Evolutionary conservation across 2,329 filamentous ascomycete genomes (phyloP).

Genomic region (Pseudocercospora macadamiae): DNA sequence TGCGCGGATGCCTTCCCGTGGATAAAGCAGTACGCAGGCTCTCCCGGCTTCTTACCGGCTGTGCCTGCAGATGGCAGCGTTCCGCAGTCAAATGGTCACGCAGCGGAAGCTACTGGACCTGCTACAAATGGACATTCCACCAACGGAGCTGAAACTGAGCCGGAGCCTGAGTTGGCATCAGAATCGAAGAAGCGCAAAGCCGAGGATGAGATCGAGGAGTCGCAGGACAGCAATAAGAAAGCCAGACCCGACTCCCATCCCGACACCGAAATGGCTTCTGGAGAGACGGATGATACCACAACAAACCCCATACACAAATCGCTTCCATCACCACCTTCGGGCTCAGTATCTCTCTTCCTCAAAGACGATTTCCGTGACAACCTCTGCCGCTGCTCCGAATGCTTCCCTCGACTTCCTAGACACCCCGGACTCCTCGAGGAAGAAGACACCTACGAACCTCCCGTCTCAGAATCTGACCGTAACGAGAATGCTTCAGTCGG

Average conservation of each 20-base stretch:
- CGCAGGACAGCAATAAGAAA: slow-evolving; percentile 34
- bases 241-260: slow-evolving; percentile 21
- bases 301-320: slow-evolving; percentile 36
- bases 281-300: neutral
- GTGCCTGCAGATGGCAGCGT: slow-evolving; percentile 54
- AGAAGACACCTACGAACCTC: slow-evolving; percentile 92
- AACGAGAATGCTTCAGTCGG: slow-evolving; percentile 50
- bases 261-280: neutral
- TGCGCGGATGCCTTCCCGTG: slow-evolving; percentile 86
- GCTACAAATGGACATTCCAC: neutral
- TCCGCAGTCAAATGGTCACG: neutral
- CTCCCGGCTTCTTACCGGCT: slow-evolving; percentile 75
- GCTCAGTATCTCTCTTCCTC: slow-evolving; percentile 79
- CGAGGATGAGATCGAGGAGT: slow-evolving; percentile 40
- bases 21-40: slow-evolving; percentile 85
- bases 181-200: slow-evolving; percentile 50
- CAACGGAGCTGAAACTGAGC: neutral
- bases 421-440: slow-evolving; percentile 88
- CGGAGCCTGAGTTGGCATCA: neutral
- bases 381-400: slow-evolving; percentile 80
- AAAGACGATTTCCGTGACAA: slow-evolving; percentile 75
- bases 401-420: slow-evolving; percentile 71
- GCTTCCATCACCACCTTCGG: slow-evolving; percentile 60
- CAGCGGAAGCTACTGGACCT: neutral
- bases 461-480: slow-evolving; percentile 66